Evolutionary conservation across 1,284 basidiomycete genomes (phyloP).

Genomic region (Cutaneotrichosporon cavernicola): DNA sequence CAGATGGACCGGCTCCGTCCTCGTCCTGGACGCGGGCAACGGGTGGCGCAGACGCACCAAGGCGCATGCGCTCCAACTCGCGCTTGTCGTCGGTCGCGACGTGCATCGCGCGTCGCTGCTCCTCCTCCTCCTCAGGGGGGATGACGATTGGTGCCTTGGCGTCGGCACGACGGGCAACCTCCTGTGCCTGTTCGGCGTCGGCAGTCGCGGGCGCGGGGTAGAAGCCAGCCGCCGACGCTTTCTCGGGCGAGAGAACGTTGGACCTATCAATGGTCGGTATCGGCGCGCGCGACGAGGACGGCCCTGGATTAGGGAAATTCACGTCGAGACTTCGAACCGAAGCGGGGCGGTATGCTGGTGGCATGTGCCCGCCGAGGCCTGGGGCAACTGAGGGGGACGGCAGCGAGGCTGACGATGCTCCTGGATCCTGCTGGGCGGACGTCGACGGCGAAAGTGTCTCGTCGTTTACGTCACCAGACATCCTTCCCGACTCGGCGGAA

Average conservation of each 20-base stretch:
- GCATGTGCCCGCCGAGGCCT: constrained; percentile 31
- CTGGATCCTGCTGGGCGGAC: not conserved
- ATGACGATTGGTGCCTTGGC: constrained; percentile 35
- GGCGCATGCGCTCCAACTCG: constrained; percentile 44
- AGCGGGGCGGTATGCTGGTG: constrained; percentile 50
- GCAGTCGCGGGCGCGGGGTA: constrained; percentile 52
- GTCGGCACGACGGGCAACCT: constrained; percentile 41
- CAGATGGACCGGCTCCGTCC: constrained; percentile 26
- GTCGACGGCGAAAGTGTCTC: constrained; percentile 1
- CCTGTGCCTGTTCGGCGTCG: constrained; percentile 47
- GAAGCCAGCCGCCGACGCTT: constrained; percentile 45
- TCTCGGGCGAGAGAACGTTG: constrained; percentile 32
- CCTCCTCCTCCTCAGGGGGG: constrained; percentile 18
- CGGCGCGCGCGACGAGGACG: constrained; percentile 15
- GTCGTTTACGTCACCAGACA: not conserved
- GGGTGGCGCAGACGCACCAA: constrained; percentile 46
- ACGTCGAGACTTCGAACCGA: constrained; percentile 35
- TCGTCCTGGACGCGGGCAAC: constrained; percentile 20
- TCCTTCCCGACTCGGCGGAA: not conserved
- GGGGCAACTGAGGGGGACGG: not conserved
- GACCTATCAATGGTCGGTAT: not conserved
- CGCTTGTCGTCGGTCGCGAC: constrained; percentile 53
- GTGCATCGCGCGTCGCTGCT: constrained; percentile 31
- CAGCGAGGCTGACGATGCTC: not conserved
- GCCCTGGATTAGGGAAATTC: not conserved